These are phyloP conservation scores for Powellomyces hirtus DNA, from an alignment of 192 early-diverging fungal genomes.

Conservation along the genomic window DNA sequence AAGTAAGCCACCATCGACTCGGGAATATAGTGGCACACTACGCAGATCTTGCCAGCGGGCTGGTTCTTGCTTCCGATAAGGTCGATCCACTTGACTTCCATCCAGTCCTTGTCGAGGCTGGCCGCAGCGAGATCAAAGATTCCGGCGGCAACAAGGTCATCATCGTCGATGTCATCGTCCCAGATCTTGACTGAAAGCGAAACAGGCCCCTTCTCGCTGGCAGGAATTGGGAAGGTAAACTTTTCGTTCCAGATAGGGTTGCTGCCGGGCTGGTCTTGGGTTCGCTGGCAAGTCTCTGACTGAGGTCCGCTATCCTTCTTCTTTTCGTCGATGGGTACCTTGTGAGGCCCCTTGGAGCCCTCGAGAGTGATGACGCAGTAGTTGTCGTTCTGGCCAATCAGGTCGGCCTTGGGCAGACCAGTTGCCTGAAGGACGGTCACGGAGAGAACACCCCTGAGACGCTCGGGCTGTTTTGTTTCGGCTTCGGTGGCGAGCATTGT, in stretches of 20 bases:
- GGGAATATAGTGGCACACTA: slow-evolving; percentile 13
- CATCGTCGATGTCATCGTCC: slow-evolving; percentile 3
- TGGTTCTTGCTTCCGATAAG: not conserved
- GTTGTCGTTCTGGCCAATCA: slow-evolving; percentile 7
- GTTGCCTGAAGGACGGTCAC: slow-evolving; percentile 12
- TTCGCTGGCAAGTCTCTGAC: not conserved
- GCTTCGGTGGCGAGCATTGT: slow-evolving; percentile 10
- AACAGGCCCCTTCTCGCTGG: not conserved
- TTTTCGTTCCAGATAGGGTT: slow-evolving; percentile 15
- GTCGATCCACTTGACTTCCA: slow-evolving; percentile 5
- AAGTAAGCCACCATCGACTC: slow-evolving; percentile 1
- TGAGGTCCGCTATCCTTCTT: not conserved
- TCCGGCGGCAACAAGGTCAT: not conserved
- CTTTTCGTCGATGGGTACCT: not conserved
- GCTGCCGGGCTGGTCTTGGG: not conserved
- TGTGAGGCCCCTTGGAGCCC: not conserved
- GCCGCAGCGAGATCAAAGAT: not conserved
- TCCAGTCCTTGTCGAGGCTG: not conserved
- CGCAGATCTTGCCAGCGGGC: slow-evolving; percentile 3
- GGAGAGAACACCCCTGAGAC: slow-evolving; percentile 9
- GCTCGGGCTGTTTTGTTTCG: not conserved
- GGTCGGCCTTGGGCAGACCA: slow-evolving; percentile 7
- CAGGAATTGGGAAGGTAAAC: not conserved
- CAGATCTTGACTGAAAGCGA: not conserved
- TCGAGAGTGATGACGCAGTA: not conserved